Evolutionary conservation across 140 eudicot species (phyloP).

Genomic region (Oenanthe javanica): DNA sequence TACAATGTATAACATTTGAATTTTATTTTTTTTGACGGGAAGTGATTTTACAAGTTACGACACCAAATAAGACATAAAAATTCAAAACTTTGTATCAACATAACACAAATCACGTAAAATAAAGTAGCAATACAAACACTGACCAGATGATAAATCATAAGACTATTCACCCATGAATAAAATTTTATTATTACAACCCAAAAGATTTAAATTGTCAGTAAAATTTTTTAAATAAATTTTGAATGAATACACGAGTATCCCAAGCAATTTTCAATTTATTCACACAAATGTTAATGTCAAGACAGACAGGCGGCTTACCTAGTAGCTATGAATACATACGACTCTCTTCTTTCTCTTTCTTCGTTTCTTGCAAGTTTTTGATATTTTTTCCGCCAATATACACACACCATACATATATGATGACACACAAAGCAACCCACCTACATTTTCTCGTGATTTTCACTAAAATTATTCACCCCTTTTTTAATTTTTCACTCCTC

Average conservation of each 20-base stretch:
- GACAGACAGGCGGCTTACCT: constrained; percentile 1
- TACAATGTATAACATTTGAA: no score
- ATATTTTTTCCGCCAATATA: neutral
- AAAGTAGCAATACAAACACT: no score
- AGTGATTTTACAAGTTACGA: no score
- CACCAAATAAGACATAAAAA: no score
- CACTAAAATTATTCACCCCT: neutral
- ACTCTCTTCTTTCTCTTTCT: neutral
- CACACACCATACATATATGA: neutral
- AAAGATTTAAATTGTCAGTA: no score
- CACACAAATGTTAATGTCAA: neutral
- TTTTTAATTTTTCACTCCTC: no score
- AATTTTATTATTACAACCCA: no score
- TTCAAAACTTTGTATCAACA: no score
- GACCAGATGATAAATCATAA: no score
- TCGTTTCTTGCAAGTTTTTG: neutral
- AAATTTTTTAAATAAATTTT: neutral
- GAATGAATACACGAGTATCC: neutral
- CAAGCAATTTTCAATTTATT: neutral
- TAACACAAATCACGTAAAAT: no score
- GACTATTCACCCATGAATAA: no score
- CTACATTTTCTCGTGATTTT: neutral
- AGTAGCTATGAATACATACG: neutral
- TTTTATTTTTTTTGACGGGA: no score
- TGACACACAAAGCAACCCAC: neutral